Evolutionary conservation across 352 stramenopile genomes (phyloP).

Genomic region (Globisporangium canariense): DNA sequence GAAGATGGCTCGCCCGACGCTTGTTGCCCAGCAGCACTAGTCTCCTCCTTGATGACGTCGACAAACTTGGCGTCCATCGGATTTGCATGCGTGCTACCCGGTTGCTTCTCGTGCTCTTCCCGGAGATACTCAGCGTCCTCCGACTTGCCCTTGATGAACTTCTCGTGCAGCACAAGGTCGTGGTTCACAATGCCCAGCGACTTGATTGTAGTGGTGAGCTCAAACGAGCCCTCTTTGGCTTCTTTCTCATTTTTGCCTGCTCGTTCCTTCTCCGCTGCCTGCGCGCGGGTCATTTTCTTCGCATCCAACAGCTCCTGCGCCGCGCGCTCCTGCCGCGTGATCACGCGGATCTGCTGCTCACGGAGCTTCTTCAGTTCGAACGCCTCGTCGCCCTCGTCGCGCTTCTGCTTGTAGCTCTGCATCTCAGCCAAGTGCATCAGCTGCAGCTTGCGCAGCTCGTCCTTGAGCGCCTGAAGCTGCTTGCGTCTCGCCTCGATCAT

Average conservation of each 20-base stretch:
- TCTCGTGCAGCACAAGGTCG: conserved; percentile 60
- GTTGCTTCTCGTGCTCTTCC: conserved; percentile 25
- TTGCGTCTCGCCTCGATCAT: conserved; percentile 56
- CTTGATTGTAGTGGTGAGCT: conserved; percentile 39
- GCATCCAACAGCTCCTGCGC: conserved; percentile 37
- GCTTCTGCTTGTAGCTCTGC: conserved; percentile 53
- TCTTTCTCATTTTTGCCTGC: conserved; percentile 12
- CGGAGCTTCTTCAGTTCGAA: conserved; percentile 64
- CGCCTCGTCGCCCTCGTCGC: conserved; percentile 56
- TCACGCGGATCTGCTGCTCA: conserved; percentile 40
- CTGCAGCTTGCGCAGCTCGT: conserved; percentile 51
- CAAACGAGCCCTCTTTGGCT: conserved; percentile 14
- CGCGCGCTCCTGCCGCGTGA: conserved; percentile 41
- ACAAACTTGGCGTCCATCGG: conserved; percentile 4
- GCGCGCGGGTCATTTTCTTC: conserved; percentile 29
- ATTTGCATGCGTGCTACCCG: background rate
- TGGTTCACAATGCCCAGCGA: conserved; percentile 77
- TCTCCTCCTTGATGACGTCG: background rate
- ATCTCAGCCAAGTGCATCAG: conserved; percentile 60
- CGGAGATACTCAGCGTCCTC: conserved; percentile 54
- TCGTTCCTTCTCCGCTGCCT: conserved; percentile 21
- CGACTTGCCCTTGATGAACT: conserved; percentile 65
- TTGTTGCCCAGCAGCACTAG: background rate
- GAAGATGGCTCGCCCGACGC: conserved; percentile 6
- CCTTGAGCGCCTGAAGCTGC: conserved; percentile 59